phyloP scores from a whole-genome alignment of 768 basidiomycete genomes.

The Sutorius australiensis region DNA sequence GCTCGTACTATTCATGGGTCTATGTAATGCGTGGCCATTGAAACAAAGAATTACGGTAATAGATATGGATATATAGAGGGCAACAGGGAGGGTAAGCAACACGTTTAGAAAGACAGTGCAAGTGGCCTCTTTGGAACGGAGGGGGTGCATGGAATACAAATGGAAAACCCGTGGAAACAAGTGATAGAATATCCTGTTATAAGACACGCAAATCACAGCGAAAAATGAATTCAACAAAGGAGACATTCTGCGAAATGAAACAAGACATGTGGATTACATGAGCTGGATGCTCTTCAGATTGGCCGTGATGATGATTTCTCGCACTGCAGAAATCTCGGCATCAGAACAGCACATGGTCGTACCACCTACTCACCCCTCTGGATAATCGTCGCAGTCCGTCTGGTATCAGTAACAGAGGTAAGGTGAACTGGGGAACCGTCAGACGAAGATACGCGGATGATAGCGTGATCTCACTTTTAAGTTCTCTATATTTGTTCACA shows the following conservation, averaged over 20 bases:
- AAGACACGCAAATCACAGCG: constrained; percentile 12
- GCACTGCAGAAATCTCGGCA: constrained; percentile 39
- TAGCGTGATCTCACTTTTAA: constrained; percentile 53
- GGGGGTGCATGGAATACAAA: constrained; percentile 14
- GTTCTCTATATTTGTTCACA: constrained; percentile 67
- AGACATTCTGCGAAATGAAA: constrained; percentile 4
- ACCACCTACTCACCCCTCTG: constrained; percentile 51
- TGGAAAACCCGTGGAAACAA: constrained; percentile 8
- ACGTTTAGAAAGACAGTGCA: constrained; percentile 12
- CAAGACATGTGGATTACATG: constrained; percentile 20
- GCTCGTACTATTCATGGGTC: background rate
- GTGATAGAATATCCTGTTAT: constrained; percentile 17
- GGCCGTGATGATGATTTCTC: constrained; percentile 65
- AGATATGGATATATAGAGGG: constrained; percentile 25
- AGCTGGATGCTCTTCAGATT: constrained; percentile 55
- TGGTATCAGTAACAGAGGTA: constrained; percentile 80
- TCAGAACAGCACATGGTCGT: background rate
- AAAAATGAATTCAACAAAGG: constrained; percentile 8
- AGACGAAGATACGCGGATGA: background rate
- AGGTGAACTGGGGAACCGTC: constrained; percentile 54
- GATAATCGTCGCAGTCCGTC: constrained; percentile 70
- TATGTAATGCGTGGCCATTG: constrained; percentile 3
- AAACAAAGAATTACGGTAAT: constrained; percentile 12
- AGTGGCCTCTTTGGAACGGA: constrained; percentile 8
- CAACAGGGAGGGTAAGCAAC: background rate